Conservation (phyloP, 2,329 filamentous ascomycete genomes). For the Ophiocordyceps australis region DNA sequence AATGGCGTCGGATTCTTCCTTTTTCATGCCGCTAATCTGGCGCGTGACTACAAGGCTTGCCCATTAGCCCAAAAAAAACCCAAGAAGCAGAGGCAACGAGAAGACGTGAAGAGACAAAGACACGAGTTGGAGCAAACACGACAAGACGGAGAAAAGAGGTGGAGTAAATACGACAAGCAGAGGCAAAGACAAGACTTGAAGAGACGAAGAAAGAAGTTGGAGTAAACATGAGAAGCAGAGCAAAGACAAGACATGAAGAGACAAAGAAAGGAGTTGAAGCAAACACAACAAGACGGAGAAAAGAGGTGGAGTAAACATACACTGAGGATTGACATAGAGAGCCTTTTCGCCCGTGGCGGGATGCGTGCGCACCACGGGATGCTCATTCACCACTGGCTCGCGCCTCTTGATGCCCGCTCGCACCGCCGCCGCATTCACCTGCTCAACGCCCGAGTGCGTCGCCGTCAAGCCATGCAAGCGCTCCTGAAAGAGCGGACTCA, state of each 20-base stretch:
- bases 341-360: conserved; percentile 73
- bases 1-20: conserved; percentile 65
- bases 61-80: no score
- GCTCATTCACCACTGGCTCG: conserved; percentile 55
- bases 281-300: neutral
- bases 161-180: no score
- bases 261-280: neutral
- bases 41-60: conserved; percentile 42
- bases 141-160: neutral
- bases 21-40: conserved; percentile 66
- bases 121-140: neutral
- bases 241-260: no score
- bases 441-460: conserved; percentile 67
- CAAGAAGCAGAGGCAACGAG: no score
- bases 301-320: conserved; percentile 25
- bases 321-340: conserved; percentile 68
- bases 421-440: conserved; percentile 50
- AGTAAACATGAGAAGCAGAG: neutral
- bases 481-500: conserved; percentile 64
- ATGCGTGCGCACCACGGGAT: conserved; percentile 68
- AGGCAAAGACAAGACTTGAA: no score
- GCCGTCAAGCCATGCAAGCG: conserved; percentile 66
- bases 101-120: no score
- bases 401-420: conserved; percentile 55
- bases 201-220: no score